Evolutionary conservation across 371 early-diverging fungal genomes (phyloP), one percentile per base, ranked within the genome.

Genomic region (Rhizomucor pusillus): DNA sequence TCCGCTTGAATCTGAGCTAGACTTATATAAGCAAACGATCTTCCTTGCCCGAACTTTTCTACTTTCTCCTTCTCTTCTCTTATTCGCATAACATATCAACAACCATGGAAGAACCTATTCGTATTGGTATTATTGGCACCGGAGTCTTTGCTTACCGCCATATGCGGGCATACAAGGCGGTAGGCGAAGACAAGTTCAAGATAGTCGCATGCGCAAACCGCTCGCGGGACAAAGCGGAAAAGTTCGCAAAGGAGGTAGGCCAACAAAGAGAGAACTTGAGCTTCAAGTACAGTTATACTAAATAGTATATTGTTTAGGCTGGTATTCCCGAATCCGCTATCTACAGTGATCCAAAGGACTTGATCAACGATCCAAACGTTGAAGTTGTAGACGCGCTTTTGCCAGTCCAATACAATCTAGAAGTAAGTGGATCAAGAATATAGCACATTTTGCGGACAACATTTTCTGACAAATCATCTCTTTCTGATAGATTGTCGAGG

Each of bases 81-180:
- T n/a, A n/a, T n/a, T n/a, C n/a, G 29, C 7, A 5, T 29, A 5
- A 29, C 29, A 29, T 3, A 29, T 7, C 29, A 29, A 29, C 7
- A 29, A 29, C 29, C 29, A 29, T 29, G 29, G 29, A 3, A 29
- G 29, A 47, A 47, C 74, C 77, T 54, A 66, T 78, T 34, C 66
- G 57, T 39, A 55, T 78, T 24, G 79, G 75, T 59, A 78, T 78
- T 43, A 68, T 78, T 24, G 78, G 78, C 37, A 78, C 79, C 23
- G 79, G 79, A 35, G 75, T 78, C 37, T 78, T 78, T 54, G 79
- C 79, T 48, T 59, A 73, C 39, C 75, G 79, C 41, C 79, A 78
- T 49, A 54, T 75, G 50, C 59, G 70, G 39, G 79, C 79, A 16
- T 75, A 69, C 37, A 40, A 59, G 36, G 62, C 66, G 13, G 54